These are phyloP conservation scores for Paramecium biaurelia DNA, from an alignment of 73 alveolate genomes.

Conservation along the genomic window DNA sequence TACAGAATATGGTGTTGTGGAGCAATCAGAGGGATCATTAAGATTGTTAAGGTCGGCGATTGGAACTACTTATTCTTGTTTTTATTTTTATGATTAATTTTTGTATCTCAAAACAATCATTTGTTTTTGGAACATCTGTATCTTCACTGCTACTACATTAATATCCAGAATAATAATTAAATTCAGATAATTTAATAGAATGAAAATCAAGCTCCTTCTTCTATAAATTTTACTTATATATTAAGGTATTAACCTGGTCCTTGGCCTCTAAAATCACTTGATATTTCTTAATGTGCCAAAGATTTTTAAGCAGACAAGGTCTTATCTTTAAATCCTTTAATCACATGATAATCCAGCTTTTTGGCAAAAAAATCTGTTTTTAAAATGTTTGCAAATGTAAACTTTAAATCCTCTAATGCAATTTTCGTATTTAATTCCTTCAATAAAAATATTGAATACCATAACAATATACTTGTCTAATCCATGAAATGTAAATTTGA, in stretches of 20 bases:
- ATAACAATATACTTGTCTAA: conserved; percentile 16
- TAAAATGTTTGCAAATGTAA: not conserved
- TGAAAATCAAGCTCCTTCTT: conserved; percentile 10
- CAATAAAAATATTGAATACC: not conserved
- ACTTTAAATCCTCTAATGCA: conserved; percentile 42
- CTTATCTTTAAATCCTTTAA: not conserved
- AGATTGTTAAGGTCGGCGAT: too few relatives aligned
- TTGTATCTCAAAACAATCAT: too few relatives aligned
- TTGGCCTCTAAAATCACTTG: not conserved
- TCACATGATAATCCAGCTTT: not conserved
- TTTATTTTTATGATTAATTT: too few relatives aligned
- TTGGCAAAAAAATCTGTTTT: conserved; percentile 15
- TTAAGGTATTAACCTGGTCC: not conserved
- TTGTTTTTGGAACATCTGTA: too few relatives aligned
- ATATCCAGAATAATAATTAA: not conserved
- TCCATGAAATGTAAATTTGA: conserved; percentile 25
- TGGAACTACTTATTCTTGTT: too few relatives aligned
- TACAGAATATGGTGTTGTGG: too few relatives aligned
- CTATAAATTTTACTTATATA: not conserved
- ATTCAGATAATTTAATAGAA: not conserved
- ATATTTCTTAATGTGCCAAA: not conserved
- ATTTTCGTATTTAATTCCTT: conserved; percentile 43
- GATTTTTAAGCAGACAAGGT: not conserved
- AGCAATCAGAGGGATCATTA: too few relatives aligned
- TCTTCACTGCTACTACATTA: not conserved